phyloP scores from a whole-genome alignment of 495 filamentous ascomycete genomes.

The Lichenothelia convexa region DNA sequence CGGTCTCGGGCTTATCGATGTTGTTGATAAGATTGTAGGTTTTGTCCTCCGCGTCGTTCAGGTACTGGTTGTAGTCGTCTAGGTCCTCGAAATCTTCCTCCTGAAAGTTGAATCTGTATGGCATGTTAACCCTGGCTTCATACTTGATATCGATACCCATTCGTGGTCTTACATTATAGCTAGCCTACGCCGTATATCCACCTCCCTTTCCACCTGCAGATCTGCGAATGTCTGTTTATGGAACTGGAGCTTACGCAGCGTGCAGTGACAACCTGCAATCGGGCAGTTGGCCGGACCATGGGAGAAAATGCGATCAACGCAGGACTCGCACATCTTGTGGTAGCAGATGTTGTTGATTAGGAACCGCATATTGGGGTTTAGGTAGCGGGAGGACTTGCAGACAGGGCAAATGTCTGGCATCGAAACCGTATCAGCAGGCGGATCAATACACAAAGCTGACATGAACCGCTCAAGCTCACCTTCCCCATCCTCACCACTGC shows the following conservation, averaged over 20 bases:
- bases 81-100: constrained; percentile 81
- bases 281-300: constrained; percentile 80
- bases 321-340: constrained; percentile 92
- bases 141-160: not conserved
- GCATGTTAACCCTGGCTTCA: constrained; percentile 1
- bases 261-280: constrained; percentile 67
- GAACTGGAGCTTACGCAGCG: constrained; percentile 69
- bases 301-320: constrained; percentile 86
- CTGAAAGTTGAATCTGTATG: constrained; percentile 52
- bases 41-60: constrained; percentile 79
- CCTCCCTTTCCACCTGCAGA: constrained; percentile 77
- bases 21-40: constrained; percentile 72
- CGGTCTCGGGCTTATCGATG: constrained; percentile 48
- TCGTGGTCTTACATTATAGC: constrained; percentile 36
- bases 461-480: not conserved
- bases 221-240: constrained; percentile 79
- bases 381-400: constrained; percentile 87
- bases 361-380: constrained; percentile 84
- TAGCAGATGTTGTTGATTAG: constrained; percentile 97
- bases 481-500: not conserved
- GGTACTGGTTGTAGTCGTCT: constrained; percentile 76
- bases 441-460: no score
- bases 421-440: constrained; percentile 2
- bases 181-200: constrained; percentile 73
- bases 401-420: constrained; percentile 73